These are phyloP conservation scores for Rhododendron kiyosumense DNA, from an alignment of 148 eudicot species.

Conservation along the genomic window DNA sequence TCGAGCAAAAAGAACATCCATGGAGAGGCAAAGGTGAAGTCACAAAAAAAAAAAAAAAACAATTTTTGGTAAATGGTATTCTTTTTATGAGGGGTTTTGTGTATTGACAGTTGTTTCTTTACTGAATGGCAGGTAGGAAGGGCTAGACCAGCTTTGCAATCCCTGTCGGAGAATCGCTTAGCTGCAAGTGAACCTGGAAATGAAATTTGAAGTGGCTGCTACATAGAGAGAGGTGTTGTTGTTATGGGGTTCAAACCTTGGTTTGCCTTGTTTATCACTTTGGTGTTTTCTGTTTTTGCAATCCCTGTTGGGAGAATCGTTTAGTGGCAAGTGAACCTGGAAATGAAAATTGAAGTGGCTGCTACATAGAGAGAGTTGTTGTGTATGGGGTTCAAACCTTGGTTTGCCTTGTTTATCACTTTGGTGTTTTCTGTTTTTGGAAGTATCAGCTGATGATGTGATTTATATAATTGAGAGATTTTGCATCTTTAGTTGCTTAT, in stretches of 20 bases:
- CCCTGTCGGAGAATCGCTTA: constrained; percentile 31
- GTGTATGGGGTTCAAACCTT: not conserved
- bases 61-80: not conserved
- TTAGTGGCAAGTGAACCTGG: not conserved
- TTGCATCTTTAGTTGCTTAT: not conserved
- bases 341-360: not conserved
- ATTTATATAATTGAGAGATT: not conserved
- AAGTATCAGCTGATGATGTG: not conserved
- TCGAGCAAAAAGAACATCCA: not conserved
- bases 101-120: not conserved
- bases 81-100: not conserved
- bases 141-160: constrained; percentile 41
- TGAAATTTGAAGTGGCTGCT: not conserved
- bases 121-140: constrained; percentile 25
- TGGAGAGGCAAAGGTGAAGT: constrained; percentile 18
- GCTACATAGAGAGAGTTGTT: not conserved
- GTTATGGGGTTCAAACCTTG: too few species aligned
- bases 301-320: constrained; percentile 31
- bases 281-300: constrained; percentile 13
- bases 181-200: not conserved
- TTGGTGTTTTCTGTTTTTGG: not conserved
- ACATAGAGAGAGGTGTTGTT: not conserved
- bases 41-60: not conserved
- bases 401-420: not conserved
- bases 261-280: too few species aligned